Base-by-base conservation (phyloP, 805 yeast species). In the Schwanniomyces vanrijiae region DNA sequence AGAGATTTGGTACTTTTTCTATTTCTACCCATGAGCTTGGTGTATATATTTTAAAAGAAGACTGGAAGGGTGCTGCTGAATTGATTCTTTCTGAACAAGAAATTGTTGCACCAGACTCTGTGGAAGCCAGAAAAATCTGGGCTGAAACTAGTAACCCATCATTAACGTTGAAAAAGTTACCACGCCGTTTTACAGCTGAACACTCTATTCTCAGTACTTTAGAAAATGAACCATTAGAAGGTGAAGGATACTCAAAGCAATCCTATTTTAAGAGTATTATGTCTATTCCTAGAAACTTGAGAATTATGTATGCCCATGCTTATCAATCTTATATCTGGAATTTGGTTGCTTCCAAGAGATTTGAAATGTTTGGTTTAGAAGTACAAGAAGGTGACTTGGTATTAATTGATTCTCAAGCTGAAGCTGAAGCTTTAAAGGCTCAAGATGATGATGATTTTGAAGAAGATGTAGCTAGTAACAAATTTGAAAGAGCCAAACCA, bases 281-380 rank as follows among this genome's bases (percentile, higher is more conserved):
- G 86, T 81, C 90, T 47, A 87, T 94, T 54, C 98, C 99, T 28
- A 81, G 96, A 66, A 91, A 91, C 62, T 73, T 94, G 62, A 77
- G 97, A 63, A 81, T 91, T 48, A 92, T 94, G 95, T 94, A 94
- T 61, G 96, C 88, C 2, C 99, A 94, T 67, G 96, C 99, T 3
- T 95, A 95, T 65, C 99, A 94, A 69, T 89, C 97, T 53, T 94
- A 85, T 60, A 80, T 94, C 24, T 95, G 99, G 99, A 95, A 95
- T 61, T 63, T 77, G 44, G 95, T 85, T 29, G 92, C 90, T 0
- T 85, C 95, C 43, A 80, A 79, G 54, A 77, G 99, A 60, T 73
- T 90, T 37, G 81, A 80, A 56, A 61, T 83, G 46, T 86, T 77
- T 65, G 97, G 97, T 1, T 61, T 80, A 51, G 63, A 76, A 22